These are phyloP conservation scores for Talaromyces thailandensis DNA, from an alignment of 495 filamentous ascomycete genomes.

Conservation along the genomic window DNA sequence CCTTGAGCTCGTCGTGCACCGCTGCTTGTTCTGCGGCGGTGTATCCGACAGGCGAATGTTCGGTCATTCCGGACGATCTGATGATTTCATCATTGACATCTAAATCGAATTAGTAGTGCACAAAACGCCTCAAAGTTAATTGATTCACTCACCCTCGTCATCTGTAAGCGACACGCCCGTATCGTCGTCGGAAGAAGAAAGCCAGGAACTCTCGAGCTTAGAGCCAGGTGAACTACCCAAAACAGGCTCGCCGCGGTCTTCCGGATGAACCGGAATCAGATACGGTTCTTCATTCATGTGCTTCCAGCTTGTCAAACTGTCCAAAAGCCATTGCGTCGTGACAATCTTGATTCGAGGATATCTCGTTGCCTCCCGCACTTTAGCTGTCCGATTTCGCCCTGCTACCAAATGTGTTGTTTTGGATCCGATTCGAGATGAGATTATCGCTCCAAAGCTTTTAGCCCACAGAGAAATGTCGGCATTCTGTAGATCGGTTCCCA, in stretches of 20 bases:
- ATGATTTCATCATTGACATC: conserved; percentile 33
- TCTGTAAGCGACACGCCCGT: conserved; percentile 30
- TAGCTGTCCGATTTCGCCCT: conserved; percentile 73
- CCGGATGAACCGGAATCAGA: conserved; percentile 53
- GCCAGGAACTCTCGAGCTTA: conserved; percentile 27
- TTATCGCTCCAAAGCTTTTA: conserved; percentile 70
- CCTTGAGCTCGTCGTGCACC: conserved; percentile 64
- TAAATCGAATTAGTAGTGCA: conserved; percentile 20
- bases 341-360: conserved; percentile 79
- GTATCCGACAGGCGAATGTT: conserved; percentile 28
- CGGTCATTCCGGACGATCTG: conserved; percentile 21
- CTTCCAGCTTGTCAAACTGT: conserved; percentile 71
- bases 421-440: conserved; percentile 49
- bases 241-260: conserved; percentile 42
- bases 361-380: conserved; percentile 70
- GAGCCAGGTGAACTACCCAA: conserved; percentile 19
- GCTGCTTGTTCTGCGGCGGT: conserved; percentile 38
- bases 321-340: conserved; percentile 77
- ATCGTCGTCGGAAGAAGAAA: conserved; percentile 34
- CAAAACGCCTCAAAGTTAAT: background rate
- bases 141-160: conserved; percentile 25
- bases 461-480: conserved; percentile 81
- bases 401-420: conserved; percentile 62
- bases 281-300: conserved; percentile 69
- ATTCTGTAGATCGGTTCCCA: conserved; percentile 64